Evolutionary conservation across 2,329 filamentous ascomycete genomes (phyloP), one percentile per base, ranked within the genome.

Genomic region (Tetracladium maxilliforme): DNA sequence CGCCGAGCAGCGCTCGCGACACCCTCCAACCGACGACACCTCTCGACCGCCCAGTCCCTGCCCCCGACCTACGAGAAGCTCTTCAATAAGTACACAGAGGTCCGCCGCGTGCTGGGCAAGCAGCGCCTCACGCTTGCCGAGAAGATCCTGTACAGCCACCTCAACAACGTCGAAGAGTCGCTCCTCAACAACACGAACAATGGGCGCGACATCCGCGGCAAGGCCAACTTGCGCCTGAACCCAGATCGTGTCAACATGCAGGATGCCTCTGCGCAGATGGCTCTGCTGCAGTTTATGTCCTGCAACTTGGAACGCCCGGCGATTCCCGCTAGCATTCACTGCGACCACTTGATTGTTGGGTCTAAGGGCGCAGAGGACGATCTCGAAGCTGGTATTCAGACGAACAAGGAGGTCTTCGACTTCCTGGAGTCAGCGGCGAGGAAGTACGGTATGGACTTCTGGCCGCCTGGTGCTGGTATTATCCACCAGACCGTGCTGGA

Each of bases 241-340:
- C 90, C 90, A 13, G 90, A 98, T 51, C 72, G 90, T 26, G 90
- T 95, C 39, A 92, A 92, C 36, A 98, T 98, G 90, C 90, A 98
- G 56, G 90, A 98, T 60, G 90, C 90, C 10, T 93, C 83, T 16
- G 90, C 90, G 6, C 90, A 98, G 58, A 98, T 98, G 90, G 90
- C 90, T 3, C 61, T 98, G 36, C 60, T 98, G 40, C 90, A 98
- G 55, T 98, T 98, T 64, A 98, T 98, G 87, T 82, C 81, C 15
- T 98, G 90, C 52, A 81, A 83, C 28, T 65, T 98, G 27, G 79
- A 78, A 15, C 72, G 72, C 31, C 93, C 90, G 3, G 86, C 86
- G 7, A 87, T 98, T 24, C 90, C 90, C 8, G 87, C 90, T 24
- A 94, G 86, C 50, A 94, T 95, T 40, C 90, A 98, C 59, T 98